Conservation (phyloP, 2,329 filamentous ascomycete genomes). For the Cladosporium sp. region DNA sequence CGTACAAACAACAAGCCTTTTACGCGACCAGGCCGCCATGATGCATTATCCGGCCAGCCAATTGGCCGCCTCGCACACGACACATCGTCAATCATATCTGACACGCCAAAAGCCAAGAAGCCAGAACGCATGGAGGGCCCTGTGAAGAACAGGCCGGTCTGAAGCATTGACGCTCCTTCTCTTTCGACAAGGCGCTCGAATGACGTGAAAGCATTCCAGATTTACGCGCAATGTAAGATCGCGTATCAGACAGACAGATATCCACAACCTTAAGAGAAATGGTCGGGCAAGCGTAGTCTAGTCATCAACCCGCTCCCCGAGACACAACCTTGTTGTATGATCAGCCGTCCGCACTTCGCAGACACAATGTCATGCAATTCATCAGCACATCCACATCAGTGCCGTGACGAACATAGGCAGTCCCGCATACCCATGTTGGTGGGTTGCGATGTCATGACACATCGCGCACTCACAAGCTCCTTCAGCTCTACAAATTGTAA, state of each 20-base stretch:
- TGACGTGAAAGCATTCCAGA: neutral
- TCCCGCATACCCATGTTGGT: neutral
- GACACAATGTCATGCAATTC: neutral
- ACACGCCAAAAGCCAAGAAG: neutral
- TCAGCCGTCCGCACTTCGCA: neutral
- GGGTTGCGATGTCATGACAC: too few species aligned
- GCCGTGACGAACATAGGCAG: neutral
- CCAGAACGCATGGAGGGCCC: neutral
- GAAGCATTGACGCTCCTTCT: neutral
- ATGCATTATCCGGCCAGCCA: neutral
- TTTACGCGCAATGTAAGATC: neutral
- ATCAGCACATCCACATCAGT: too few species aligned
- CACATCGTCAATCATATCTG: neutral
- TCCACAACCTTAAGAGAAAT: neutral
- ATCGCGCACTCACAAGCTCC: too few species aligned
- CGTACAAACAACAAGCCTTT: neutral
- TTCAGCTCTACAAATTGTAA: too few species aligned
- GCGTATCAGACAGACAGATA: neutral
- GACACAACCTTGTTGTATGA: neutral
- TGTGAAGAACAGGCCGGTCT: neutral
- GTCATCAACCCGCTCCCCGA: neutral
- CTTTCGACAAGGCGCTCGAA: neutral
- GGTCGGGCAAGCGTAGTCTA: neutral
- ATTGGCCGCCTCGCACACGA: neutral
- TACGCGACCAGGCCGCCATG: neutral